phyloP scores from a whole-genome alignment of 345 rosid genomes.

The Corymbia maculata region DNA sequence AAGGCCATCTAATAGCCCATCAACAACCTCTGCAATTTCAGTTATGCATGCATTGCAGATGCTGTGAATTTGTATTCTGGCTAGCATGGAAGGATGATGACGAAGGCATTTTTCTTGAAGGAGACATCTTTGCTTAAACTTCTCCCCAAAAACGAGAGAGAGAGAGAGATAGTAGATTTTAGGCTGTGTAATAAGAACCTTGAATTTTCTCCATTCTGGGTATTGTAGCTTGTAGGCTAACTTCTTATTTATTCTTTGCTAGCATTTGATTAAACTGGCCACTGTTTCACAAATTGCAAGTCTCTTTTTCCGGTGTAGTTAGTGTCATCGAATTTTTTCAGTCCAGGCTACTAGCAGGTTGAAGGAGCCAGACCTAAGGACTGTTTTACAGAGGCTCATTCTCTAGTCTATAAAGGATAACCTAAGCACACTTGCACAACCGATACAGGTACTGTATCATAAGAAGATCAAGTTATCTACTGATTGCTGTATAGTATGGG shows the following conservation, averaged over 20 bases:
- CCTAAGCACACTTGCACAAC: slow-evolving; percentile 24
- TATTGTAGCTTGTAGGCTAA: not conserved
- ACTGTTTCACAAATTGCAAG: not conserved
- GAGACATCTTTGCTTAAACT: not conserved
- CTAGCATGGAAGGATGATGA: not conserved
- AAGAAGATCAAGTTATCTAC: not conserved
- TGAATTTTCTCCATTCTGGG: not conserved
- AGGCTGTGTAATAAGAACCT: not conserved
- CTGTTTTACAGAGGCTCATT: slow-evolving; percentile 57
- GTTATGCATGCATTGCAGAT: not conserved
- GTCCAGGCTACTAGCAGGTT: slow-evolving; percentile 76
- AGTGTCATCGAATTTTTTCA: slow-evolving; percentile 83
- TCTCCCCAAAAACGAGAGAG: accelerated
- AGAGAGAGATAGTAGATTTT: not conserved
- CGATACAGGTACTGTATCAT: slow-evolving; percentile 40
- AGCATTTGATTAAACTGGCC: not conserved
- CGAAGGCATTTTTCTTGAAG: not conserved
- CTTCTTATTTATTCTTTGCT: not conserved
- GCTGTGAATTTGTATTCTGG: not conserved
- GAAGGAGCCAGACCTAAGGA: slow-evolving; percentile 57
- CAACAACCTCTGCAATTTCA: not conserved
- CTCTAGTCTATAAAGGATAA: slow-evolving; percentile 36
- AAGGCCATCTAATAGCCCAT: not conserved
- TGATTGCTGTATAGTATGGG: too few relatives aligned
- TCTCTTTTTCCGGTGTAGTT: slow-evolving; percentile 34